These are phyloP conservation scores for Aotearoamyces nothofagi DNA, from an alignment of 2,329 filamentous ascomycete genomes.

Conservation along the genomic window DNA sequence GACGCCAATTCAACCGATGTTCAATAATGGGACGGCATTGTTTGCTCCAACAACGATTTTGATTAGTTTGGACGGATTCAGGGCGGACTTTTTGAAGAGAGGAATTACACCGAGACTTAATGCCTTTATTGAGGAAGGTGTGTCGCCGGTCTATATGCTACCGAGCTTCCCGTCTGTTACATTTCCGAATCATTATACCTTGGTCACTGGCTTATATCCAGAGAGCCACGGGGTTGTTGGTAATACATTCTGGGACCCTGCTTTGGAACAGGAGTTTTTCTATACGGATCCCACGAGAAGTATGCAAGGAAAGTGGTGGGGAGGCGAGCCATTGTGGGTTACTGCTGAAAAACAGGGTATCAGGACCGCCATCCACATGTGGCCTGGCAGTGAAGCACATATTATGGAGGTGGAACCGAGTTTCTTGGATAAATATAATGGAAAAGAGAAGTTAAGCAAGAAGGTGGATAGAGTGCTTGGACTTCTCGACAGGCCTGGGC, in stretches of 20 bases:
- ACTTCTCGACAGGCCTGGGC: slow-evolving; percentile 72
- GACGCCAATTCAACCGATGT: slow-evolving; percentile 20
- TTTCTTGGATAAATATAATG: slow-evolving; percentile 75
- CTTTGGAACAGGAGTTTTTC: slow-evolving; percentile 63
- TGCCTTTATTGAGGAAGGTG: slow-evolving; percentile 63
- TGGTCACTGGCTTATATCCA: slow-evolving; percentile 83
- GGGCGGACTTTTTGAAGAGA: slow-evolving; percentile 75
- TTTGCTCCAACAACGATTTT: slow-evolving; percentile 89
- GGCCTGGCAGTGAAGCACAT: slow-evolving; percentile 89
- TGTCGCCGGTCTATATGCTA: slow-evolving; percentile 84
- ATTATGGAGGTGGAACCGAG: slow-evolving; percentile 61
- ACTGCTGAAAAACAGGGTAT: slow-evolving; percentile 76
- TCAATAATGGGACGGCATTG: slow-evolving; percentile 72
- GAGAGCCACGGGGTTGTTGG: slow-evolving; percentile 88
- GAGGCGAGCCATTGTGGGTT: slow-evolving; percentile 84
- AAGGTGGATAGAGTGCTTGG: slow-evolving; percentile 71
- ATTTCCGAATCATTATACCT: slow-evolving; percentile 90
- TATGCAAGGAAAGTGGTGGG: slow-evolving; percentile 86
- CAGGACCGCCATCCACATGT: slow-evolving; percentile 85
- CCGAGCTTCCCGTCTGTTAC: slow-evolving; percentile 94
- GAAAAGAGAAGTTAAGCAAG: slow-evolving; percentile 52
- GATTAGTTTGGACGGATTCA: slow-evolving; percentile 89
- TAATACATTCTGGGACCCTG: slow-evolving; percentile 88
- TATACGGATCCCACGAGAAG: slow-evolving; percentile 67
- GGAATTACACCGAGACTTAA: slow-evolving; percentile 68